Percentiles rank a stretch among this genome's conserved stretches.
Evolutionary conservation across 73 alveolate genomes (phyloP).

Genomic region (Urostyla sp.): DNA sequence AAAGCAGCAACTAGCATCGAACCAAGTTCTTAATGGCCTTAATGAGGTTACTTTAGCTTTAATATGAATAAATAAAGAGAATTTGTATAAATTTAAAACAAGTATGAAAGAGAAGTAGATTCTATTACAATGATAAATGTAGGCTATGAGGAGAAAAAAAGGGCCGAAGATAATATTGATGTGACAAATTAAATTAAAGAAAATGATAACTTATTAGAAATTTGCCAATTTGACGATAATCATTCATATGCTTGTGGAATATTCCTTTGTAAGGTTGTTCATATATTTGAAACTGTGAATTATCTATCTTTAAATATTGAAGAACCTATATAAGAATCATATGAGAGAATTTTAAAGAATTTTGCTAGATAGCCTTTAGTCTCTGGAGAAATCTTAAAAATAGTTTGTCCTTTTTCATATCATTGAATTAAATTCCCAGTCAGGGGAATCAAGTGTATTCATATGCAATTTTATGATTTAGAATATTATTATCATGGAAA

Average conservation of each 20-base stretch:
- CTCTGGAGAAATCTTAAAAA: too few species aligned
- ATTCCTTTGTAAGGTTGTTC: background rate
- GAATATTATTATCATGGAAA: too few species aligned
- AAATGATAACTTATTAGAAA: constrained; percentile 9
- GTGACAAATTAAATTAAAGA: background rate
- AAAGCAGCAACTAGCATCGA: background rate
- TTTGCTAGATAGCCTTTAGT: too few species aligned
- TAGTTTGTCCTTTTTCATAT: too few species aligned
- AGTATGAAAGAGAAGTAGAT: background rate
- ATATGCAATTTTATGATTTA: too few species aligned
- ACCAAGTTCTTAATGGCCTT: constrained; percentile 19
- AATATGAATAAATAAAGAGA: constrained; percentile 13
- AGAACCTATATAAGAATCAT: background rate
- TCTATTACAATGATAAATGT: constrained; percentile 15
- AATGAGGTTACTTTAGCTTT: constrained; percentile 28
- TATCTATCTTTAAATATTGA: background rate
- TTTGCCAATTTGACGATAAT: constrained; percentile 19
- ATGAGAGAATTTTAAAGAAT: constrained; percentile 22
- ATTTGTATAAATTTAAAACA: constrained; percentile 12
- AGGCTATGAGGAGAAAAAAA: constrained; percentile 22
- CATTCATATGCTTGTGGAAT: constrained; percentile 28
- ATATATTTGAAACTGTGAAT: background rate
- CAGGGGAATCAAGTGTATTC: too few species aligned
- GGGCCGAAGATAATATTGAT: constrained; percentile 32
- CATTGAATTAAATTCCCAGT: too few species aligned